phyloP scores from a whole-genome alignment of 2,329 filamentous ascomycete species.

The Colletotrichum gigasporum region DNA sequence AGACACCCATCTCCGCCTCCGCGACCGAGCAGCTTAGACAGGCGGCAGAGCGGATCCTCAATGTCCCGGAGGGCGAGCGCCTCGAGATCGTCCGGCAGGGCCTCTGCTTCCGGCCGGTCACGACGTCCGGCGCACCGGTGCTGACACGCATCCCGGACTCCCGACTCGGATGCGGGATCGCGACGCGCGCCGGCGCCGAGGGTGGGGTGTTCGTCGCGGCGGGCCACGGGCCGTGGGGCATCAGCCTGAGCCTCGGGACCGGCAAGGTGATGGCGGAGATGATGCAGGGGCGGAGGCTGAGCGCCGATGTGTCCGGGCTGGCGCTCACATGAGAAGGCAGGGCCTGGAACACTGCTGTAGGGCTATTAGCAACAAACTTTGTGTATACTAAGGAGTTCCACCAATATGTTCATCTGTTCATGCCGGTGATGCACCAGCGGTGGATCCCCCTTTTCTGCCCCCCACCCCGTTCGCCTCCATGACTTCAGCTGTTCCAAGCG shows the following conservation, averaged over 20 bases:
- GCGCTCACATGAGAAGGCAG: slow-evolving; percentile 35
- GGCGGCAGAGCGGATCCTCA: slow-evolving; percentile 59
- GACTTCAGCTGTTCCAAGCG: not conserved
- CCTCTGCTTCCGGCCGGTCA: slow-evolving; percentile 79
- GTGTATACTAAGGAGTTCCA: too few species aligned
- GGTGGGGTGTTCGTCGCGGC: slow-evolving; percentile 77
- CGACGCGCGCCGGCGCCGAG: slow-evolving; percentile 49
- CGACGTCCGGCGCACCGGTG: slow-evolving; percentile 70
- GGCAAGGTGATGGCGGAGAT: slow-evolving; percentile 77
- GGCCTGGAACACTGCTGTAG: too few species aligned
- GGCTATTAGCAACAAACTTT: too few species aligned
- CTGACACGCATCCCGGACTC: slow-evolving; percentile 65
- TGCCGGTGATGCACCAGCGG: not conserved
- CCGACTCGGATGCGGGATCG: slow-evolving; percentile 59
- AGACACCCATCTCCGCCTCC: slow-evolving; percentile 51
- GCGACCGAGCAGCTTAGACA: slow-evolving; percentile 59
- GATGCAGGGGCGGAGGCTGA: slow-evolving; percentile 66
- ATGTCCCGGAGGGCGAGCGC: slow-evolving; percentile 55
- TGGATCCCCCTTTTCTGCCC: not conserved
- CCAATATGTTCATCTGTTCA: not conserved
- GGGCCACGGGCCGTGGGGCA: slow-evolving; percentile 83
- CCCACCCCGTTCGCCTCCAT: not conserved
- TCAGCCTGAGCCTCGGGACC: slow-evolving; percentile 71
- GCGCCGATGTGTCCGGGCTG: slow-evolving; percentile 67
- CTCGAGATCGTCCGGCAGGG: slow-evolving; percentile 71